Evolutionary conservation across 805 yeast genomes (phyloP), one percentile per base, ranked within the genome.

Genomic region (Candida oleophila): DNA sequence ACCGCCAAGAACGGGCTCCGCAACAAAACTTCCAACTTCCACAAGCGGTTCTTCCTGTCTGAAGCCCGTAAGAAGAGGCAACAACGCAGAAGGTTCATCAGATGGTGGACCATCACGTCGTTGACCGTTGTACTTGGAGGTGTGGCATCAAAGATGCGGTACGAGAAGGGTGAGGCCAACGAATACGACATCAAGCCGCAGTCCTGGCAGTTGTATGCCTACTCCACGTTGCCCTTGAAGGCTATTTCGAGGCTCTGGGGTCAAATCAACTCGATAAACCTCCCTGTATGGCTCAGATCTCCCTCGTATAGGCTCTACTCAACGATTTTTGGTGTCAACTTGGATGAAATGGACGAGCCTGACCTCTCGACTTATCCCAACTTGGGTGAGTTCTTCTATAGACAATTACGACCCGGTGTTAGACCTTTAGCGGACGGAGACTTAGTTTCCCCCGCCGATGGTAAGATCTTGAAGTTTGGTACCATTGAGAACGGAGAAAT

Each of bases 181-280:
- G 68, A 70, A 47, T 70, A 71, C 56, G 66, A 65, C 40, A 74
- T 78, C 46, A 77, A 77, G 54, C 91, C 90, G 7, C 84, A 82
- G 53, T 85, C 95, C 7, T 91, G 97, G 97, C 83, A 86, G 37
- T 79, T 92, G 47, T 91, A 89, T 59, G 85, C 94, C 25, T 94
- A 94, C 66, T 82, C 90, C 3, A 84, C 97, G 1, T 73, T 94
- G 41, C 99, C 99, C 1, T 76, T 94, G 61, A 89, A 91, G 61
- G 87, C 96, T 1, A 74, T 90, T 30, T 90, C 97, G 0, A 79
- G 99, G 50, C 68, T 92, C 39, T 94, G 99, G 99, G 99, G 99
- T 28, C 82, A 81, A 56, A 78, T 94, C 48, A 94, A 94, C 62
- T 83, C 83, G 46, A 76, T 91, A 39, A 84, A 82, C 40, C 73